phyloP scores from a whole-genome alignment of 805 yeast species.

The Grigorovia transvaalensis region DNA sequence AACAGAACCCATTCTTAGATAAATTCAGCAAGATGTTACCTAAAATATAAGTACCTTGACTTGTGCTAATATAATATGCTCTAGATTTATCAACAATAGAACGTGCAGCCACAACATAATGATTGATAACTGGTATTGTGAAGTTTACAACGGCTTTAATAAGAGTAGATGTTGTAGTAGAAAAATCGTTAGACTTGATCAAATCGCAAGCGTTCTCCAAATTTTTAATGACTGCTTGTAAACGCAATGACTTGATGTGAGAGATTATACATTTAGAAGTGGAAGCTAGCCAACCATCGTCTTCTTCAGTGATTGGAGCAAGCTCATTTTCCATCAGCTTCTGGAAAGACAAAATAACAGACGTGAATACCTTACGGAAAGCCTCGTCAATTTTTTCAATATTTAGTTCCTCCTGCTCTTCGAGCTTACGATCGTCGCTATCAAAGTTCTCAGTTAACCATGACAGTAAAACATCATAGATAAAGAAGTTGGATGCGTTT shows the following conservation, averaged over 20 bases:
- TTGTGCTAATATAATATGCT: constrained; percentile 40
- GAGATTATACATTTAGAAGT: constrained; percentile 37
- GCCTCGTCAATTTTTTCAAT: constrained; percentile 35
- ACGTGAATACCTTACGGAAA: constrained; percentile 43
- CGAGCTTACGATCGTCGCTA: background rate
- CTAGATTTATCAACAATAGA: constrained; percentile 37
- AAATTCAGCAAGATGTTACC: constrained; percentile 46
- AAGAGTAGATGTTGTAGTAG: constrained; percentile 29
- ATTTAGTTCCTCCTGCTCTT: constrained; percentile 1
- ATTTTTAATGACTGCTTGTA: constrained; percentile 28
- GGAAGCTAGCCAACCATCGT: constrained; percentile 57
- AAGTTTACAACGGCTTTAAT: constrained; percentile 43
- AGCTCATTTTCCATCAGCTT: constrained; percentile 34
- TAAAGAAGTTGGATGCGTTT: constrained; percentile 32
- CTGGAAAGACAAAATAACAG: constrained; percentile 62
- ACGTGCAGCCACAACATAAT: constrained; percentile 43
- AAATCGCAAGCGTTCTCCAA: constrained; percentile 29
- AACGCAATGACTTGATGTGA: constrained; percentile 36
- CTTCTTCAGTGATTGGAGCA: constrained; percentile 33
- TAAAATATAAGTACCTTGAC: constrained; percentile 55
- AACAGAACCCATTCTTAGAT: constrained; percentile 79
- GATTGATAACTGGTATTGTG: constrained; percentile 51
- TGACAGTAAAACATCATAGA: constrained; percentile 36
- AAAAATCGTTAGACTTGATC: constrained; percentile 32
- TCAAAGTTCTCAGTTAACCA: constrained; percentile 33